Percentiles rank a stretch among this genome's conserved stretches.
Evolutionary conservation across 768 basidiomycete species (phyloP).

Genomic region (Agrocybe pediades): DNA sequence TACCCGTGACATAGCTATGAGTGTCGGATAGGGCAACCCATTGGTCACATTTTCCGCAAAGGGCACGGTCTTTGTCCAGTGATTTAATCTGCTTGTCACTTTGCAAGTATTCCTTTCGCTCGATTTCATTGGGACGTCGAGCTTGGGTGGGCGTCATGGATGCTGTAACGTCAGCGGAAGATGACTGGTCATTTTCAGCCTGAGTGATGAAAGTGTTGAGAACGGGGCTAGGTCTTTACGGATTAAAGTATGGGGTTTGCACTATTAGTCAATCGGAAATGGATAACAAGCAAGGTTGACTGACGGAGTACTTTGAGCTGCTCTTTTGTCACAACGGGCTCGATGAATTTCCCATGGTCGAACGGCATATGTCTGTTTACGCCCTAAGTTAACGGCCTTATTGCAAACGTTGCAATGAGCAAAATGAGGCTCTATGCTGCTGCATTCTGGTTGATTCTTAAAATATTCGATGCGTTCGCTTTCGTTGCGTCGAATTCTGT

Average conservation of each 20-base stretch:
- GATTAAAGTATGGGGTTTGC: constrained; percentile 23
- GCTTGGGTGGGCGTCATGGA: constrained; percentile 21
- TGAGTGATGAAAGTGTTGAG: background rate
- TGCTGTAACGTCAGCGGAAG: constrained; percentile 8
- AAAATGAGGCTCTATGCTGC: constrained; percentile 54
- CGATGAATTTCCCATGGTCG: constrained; percentile 65
- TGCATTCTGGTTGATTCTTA: constrained; percentile 61
- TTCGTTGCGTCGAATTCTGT: constrained; percentile 56
- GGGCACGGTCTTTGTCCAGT: constrained; percentile 50
- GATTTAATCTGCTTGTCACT: constrained; percentile 53
- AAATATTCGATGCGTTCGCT: constrained; percentile 65
- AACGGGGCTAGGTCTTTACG: constrained; percentile 2
- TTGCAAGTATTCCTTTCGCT: constrained; percentile 54
- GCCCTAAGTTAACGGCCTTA: constrained; percentile 56
- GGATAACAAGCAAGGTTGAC: constrained; percentile 1
- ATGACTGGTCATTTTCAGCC: constrained; percentile 9
- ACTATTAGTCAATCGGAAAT: constrained; percentile 15
- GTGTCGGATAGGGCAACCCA: constrained; percentile 58
- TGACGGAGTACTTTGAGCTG: constrained; percentile 23
- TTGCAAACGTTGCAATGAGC: constrained; percentile 63
- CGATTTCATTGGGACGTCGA: constrained; percentile 32
- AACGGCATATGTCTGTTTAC: constrained; percentile 56
- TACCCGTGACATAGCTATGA: constrained; percentile 41
- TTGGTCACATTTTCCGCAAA: constrained; percentile 62
- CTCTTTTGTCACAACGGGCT: constrained; percentile 49